phyloP scores from a whole-genome alignment of 2,329 filamentous ascomycete species.

The Xylariaceae sp. region DNA sequence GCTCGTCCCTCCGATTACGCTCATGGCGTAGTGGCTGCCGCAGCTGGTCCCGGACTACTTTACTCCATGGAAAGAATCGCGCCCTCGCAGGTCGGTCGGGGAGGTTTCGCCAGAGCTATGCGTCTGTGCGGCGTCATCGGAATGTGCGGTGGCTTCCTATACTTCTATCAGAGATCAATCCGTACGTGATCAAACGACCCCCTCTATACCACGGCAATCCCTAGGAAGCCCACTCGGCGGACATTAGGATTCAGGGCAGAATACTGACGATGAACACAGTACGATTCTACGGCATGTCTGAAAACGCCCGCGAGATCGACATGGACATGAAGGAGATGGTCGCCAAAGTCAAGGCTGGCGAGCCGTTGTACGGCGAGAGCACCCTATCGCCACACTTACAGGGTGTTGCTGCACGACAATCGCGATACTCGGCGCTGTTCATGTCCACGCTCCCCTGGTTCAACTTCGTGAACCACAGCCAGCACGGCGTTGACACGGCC shows the following conservation, averaged over 20 bases:
- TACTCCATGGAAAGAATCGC: slow-evolving; percentile 77
- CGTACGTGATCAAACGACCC: slow-evolving; percentile 53
- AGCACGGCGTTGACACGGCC: slow-evolving; percentile 95
- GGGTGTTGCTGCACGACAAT: slow-evolving; percentile 88
- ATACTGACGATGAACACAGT: slow-evolving; percentile 45
- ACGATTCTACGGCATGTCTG: slow-evolving; percentile 91
- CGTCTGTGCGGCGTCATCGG: slow-evolving; percentile 72
- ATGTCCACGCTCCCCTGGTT: slow-evolving; percentile 89
- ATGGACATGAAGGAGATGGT: slow-evolving; percentile 99
- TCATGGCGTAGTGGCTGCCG: slow-evolving; percentile 62
- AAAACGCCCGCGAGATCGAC: slow-evolving; percentile 87
- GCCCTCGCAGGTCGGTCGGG: slow-evolving; percentile 78
- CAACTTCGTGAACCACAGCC: slow-evolving; percentile 94
- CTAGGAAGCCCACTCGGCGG: too few relatives aligned
- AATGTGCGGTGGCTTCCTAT: slow-evolving; percentile 72
- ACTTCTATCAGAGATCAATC: slow-evolving; percentile 78
- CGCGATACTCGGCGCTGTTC: slow-evolving; percentile 82
- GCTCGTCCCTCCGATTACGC: slow-evolving; percentile 80
- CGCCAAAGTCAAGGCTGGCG: slow-evolving; percentile 85
- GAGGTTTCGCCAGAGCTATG: slow-evolving; percentile 79
- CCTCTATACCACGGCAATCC: too few relatives aligned
- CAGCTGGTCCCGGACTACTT: slow-evolving; percentile 70
- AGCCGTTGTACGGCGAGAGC: slow-evolving; percentile 83
- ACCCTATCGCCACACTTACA: slow-evolving; percentile 83
- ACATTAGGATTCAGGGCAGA: too few relatives aligned